These are phyloP conservation scores for Saxispiralis lemnorum DNA, from an alignment of 495 filamentous ascomycete genomes.

Conservation along the genomic window DNA sequence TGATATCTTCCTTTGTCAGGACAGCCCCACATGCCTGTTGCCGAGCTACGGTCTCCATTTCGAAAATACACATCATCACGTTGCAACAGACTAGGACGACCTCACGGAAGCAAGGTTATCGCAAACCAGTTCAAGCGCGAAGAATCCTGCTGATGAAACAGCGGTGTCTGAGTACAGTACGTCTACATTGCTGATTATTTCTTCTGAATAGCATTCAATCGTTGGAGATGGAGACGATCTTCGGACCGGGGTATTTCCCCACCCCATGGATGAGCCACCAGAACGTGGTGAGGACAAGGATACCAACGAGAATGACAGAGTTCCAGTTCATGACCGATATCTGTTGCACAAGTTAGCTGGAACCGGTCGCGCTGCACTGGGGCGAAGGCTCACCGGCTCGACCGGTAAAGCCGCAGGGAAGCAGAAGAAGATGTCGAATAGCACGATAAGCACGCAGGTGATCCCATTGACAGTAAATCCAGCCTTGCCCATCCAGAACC, in stretches of 20 bases:
- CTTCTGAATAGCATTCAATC: too few relatives aligned
- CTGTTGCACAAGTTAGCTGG: background rate
- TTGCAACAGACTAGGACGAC: too few relatives aligned
- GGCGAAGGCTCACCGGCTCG: slow-evolving; percentile 1
- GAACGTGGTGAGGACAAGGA: slow-evolving; percentile 27
- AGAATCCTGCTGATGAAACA: too few relatives aligned
- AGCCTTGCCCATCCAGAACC: slow-evolving; percentile 45
- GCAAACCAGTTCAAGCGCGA: too few relatives aligned
- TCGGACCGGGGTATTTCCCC: slow-evolving; percentile 41
- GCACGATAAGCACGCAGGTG: slow-evolving; percentile 44
- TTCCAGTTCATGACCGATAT: slow-evolving; percentile 22
- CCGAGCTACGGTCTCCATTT: too few relatives aligned
- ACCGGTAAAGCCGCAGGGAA: slow-evolving; percentile 32
- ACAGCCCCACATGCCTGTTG: too few relatives aligned
- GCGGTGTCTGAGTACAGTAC: too few relatives aligned
- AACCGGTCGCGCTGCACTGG: background rate
- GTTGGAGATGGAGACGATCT: slow-evolving; percentile 33
- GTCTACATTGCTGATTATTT: too few relatives aligned
- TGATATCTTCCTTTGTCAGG: too few relatives aligned
- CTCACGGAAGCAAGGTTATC: too few relatives aligned
- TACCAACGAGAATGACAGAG: slow-evolving; percentile 25
- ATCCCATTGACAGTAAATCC: slow-evolving; percentile 44
- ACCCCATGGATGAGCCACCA: slow-evolving; percentile 49
- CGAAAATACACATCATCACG: too few relatives aligned
- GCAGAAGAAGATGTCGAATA: slow-evolving; percentile 58